A percentile compares a stretch with the other conserved stretches of the same genome.
Conservation (phyloP, 2,329 filamentous ascomycete genomes). For the Penicillium sp. region DNA sequence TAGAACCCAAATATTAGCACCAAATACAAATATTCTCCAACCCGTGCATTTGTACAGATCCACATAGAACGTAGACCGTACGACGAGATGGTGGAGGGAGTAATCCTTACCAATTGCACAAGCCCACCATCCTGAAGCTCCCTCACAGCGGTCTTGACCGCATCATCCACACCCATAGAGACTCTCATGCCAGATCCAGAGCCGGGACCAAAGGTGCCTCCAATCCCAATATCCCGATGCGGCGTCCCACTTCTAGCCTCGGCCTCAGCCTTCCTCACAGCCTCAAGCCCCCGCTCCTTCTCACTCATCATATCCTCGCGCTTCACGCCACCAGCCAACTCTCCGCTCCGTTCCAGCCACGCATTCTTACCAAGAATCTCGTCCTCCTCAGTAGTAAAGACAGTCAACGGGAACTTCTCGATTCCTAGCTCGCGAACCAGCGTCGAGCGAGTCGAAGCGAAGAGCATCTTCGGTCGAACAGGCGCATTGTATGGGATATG, state of each 20-base stretch:
- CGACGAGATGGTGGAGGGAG: not conserved
- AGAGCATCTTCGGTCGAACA: constrained; percentile 66
- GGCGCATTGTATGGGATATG: constrained; percentile 65
- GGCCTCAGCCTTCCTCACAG: constrained; percentile 61
- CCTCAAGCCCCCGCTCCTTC: constrained; percentile 60
- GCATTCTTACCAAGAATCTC: constrained; percentile 58
- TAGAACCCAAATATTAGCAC: constrained; percentile 25
- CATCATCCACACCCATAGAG: constrained; percentile 55
- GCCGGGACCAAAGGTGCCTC: constrained; percentile 36
- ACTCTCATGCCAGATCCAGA: constrained; percentile 45
- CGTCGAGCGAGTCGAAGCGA: constrained; percentile 64
- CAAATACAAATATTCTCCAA: constrained; percentile 7
- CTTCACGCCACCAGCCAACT: constrained; percentile 27
- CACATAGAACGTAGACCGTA: not conserved
- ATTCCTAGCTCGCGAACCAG: constrained; percentile 61
- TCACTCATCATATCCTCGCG: constrained; percentile 59
- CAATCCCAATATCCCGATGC: constrained; percentile 50
- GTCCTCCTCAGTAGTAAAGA: constrained; percentile 61
- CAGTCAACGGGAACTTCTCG: constrained; percentile 59
- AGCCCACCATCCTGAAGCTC: constrained; percentile 40
- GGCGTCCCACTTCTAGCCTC: constrained; percentile 56
- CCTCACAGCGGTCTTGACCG: constrained; percentile 53
- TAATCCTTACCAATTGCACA: constrained; percentile 52
- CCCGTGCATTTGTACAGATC: not conserved
- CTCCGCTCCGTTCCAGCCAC: constrained; percentile 54